Evolutionary conservation across 2,329 filamentous ascomycete species (phyloP), one percentile per base, ranked within the genome.

Genomic region (Tolypocladium guangdongense): DNA sequence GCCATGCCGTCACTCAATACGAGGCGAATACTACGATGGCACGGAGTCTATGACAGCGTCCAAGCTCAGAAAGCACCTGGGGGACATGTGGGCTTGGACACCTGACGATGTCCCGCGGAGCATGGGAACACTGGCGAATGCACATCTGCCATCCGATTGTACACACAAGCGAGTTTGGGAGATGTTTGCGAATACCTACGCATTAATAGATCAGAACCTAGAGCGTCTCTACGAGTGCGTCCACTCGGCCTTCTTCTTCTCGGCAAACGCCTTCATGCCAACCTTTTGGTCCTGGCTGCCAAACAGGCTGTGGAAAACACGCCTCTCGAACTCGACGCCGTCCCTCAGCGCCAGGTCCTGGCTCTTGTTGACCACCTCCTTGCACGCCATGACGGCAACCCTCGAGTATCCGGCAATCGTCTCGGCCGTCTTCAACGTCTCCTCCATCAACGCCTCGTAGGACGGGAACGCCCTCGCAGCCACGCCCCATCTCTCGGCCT

Each of bases 361-460:
- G 70, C 90, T 96, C 84, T 96, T 97, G 70, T 97, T 96, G 53
- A 99, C 92, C n/a, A 93, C 92, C 77, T 99, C 93, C 78, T 99
- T 99, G 54, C 82, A 86, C 12, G 88, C 93, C 73, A 90, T 84
- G 55, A 95, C 83, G 1, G 92, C 88, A n/a, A 99, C 86, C 66
- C 80, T 83, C 51, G 88, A 91, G 71, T 93, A 90, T 1, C 87
- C 75, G 0, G 93, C 91, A 73, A 99, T 96, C 51, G 83, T 91
- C 76, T 88, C 89, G 2, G 93, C 93, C 20, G 90, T 92, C 66
- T 85, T 82, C 56, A 96, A 69, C 3, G 90, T 84, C 53, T 83
- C 88, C 63, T 90, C 84, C 66, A 97, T 84, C 64, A 96, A 77
- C 66, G 87, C 86, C 60, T 95, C 88, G 59, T 92, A 83, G 7